A percentile compares a stretch with the other conserved stretches of the same genome.
phyloP scores from a whole-genome alignment of 176 grass and related monocot species.

The Neostapfia colusana region DNA sequence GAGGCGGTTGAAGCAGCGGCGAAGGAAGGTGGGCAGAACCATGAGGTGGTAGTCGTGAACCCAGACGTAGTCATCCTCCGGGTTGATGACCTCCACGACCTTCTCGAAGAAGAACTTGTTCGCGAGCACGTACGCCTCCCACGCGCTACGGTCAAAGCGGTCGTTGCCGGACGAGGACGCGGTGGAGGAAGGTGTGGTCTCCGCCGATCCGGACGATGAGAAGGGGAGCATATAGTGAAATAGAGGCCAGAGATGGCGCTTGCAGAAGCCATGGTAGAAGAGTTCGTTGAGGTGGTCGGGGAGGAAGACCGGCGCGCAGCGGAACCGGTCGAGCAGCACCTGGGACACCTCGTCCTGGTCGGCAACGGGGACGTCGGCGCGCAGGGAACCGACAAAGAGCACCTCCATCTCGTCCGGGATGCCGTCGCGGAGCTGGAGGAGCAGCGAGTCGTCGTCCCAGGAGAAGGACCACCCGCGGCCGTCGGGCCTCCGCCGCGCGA shows the following conservation, averaged over 20 bases:
- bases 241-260: conserved; percentile 86
- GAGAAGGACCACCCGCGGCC: conserved; percentile 78
- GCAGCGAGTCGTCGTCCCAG: conserved; percentile 94
- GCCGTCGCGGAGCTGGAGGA: conserved; percentile 88
- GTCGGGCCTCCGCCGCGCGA: conserved; percentile 72
- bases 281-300: conserved; percentile 62
- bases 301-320: conserved; percentile 81
- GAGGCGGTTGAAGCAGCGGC: conserved; percentile 89
- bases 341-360: conserved; percentile 97
- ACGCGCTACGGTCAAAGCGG: conserved; percentile 76
- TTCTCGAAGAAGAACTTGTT: conserved; percentile 96
- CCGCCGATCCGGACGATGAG: conserved; percentile 24
- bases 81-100: conserved; percentile 88
- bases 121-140: conserved; percentile 87
- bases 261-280: conserved; percentile 94
- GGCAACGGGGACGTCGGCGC: conserved; percentile 57
- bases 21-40: conserved; percentile 95
- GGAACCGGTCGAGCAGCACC: conserved; percentile 72
- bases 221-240: conserved; percentile 99
- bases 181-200: conserved; percentile 26
- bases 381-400: conserved; percentile 81
- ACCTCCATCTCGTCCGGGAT: conserved; percentile 94
- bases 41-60: conserved; percentile 99
- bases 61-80: conserved; percentile 97
- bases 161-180: conserved; percentile 40